Conservation (phyloP, 192 early-diverging fungal genomes). For the Coemansia sp. region DNA sequence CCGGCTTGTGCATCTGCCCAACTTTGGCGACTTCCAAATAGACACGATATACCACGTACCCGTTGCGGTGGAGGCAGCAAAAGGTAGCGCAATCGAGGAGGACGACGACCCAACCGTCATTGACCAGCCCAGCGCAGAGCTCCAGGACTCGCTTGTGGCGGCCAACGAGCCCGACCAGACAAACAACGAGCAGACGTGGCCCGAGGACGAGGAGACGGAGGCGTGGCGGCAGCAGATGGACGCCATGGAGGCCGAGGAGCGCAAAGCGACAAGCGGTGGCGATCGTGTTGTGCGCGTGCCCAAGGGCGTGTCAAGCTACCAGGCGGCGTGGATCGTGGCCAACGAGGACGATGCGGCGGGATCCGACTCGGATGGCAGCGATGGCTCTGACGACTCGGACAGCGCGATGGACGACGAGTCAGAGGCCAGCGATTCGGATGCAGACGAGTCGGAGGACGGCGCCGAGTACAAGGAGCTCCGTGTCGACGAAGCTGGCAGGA, state of each 20-base stretch:
- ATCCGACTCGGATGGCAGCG: slow-evolving; percentile 49
- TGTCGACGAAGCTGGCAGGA: neutral
- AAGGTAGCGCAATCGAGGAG: slow-evolving; percentile 43
- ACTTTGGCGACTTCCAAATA: slow-evolving; percentile 94
- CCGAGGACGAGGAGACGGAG: slow-evolving; percentile 90
- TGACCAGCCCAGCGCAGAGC: slow-evolving; percentile 66
- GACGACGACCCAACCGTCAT: slow-evolving; percentile 55
- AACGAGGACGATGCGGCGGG: slow-evolving; percentile 59
- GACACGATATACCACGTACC: slow-evolving; percentile 58
- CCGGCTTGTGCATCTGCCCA: slow-evolving; percentile 87
- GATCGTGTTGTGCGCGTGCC: slow-evolving; percentile 75
- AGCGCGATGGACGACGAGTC: slow-evolving; percentile 33
- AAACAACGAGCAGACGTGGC: slow-evolving; percentile 98
- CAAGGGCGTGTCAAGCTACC: slow-evolving; percentile 94
- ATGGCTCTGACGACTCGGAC: slow-evolving; percentile 49
- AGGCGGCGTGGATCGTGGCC: slow-evolving; percentile 97
- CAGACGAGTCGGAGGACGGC: slow-evolving; percentile 13
- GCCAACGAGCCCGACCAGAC: slow-evolving; percentile 88
- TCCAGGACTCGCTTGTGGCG: slow-evolving; percentile 78
- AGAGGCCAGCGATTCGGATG: slow-evolving; percentile 45
- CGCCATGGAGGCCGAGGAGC: slow-evolving; percentile 45
- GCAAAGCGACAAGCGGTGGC: slow-evolving; percentile 8
- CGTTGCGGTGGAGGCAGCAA: slow-evolving; percentile 27
- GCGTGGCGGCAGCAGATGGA: slow-evolving; percentile 66
- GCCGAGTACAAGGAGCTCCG: slow-evolving; percentile 16